Percentiles rank a stretch among this genome's conserved stretches.
These are phyloP conservation scores for Scedosporium minutisporum DNA, from an alignment of 2,329 filamentous ascomycete species.

Conservation along the genomic window DNA sequence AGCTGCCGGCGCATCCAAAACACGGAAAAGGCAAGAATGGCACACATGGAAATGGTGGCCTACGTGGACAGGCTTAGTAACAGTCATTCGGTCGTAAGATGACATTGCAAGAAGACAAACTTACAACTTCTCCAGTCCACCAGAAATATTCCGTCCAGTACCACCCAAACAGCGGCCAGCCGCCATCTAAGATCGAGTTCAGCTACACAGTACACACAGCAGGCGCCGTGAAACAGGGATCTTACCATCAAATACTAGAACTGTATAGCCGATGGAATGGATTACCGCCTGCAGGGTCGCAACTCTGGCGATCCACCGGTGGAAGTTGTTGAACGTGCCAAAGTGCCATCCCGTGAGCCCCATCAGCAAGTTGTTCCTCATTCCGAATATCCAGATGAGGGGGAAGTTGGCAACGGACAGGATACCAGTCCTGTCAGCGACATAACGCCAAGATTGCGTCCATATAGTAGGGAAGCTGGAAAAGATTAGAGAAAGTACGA, in stretches of 20 bases:
- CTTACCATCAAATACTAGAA: conserved; percentile 30
- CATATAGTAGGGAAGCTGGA: conserved; percentile 23
- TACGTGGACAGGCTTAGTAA: conserved; percentile 8
- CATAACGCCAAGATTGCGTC: conserved; percentile 38
- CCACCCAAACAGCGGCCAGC: conserved; percentile 22
- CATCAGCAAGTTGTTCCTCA: conserved; percentile 56
- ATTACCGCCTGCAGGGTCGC: conserved; percentile 52
- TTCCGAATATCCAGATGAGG: conserved; percentile 56
- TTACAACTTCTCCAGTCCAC: conserved; percentile 37
- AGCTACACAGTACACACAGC: not conserved
- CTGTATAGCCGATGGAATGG: conserved; percentile 51
- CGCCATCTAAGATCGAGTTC: conserved; percentile 21
- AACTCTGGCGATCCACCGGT: conserved; percentile 55
- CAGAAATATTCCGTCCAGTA: conserved; percentile 37
- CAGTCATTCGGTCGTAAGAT: not conserved
- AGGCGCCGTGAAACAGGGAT: not conserved
- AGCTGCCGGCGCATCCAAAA: conserved; percentile 40
- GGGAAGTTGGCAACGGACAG: conserved; percentile 56
- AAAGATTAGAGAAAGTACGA: not conserved
- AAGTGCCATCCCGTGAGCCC: conserved; percentile 63
- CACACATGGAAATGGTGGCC: conserved; percentile 35
- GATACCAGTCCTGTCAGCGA: conserved; percentile 54
- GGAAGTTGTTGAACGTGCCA: conserved; percentile 56
- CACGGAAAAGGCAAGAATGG: conserved; percentile 35
- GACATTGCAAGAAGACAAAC: conserved; percentile 12